phyloP scores from a whole-genome alignment of 139 green algal genomes.

The Astrephomene gubernaculifera region DNA sequence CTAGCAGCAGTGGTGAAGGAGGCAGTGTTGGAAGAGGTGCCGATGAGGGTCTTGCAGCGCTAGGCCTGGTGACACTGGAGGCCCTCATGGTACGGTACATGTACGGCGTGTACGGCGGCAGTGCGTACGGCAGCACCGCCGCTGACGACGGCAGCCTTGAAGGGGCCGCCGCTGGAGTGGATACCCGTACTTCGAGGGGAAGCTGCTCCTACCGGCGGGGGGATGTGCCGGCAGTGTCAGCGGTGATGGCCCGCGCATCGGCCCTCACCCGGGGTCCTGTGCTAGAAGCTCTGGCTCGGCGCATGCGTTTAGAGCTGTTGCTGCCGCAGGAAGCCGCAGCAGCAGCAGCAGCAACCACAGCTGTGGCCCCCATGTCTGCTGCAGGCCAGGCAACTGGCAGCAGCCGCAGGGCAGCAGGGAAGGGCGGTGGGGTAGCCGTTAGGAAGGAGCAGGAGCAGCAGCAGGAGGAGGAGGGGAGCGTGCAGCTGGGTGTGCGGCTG shows the following conservation, averaged over 20 bases:
- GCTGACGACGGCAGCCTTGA: neutral
- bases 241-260: neutral
- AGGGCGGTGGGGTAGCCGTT: neutral
- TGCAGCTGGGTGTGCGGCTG: neutral
- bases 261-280: neutral
- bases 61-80: neutral
- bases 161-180: neutral
- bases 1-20: no score
- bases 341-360: neutral
- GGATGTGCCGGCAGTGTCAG: neutral
- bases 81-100: neutral
- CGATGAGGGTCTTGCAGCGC: neutral
- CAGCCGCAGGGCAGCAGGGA: neutral
- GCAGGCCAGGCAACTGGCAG: neutral
- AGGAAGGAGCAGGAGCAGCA: neutral
- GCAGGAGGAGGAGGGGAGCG: neutral
- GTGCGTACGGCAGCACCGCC: neutral
- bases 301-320: conserved; percentile 1
- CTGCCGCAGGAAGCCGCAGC: neutral
- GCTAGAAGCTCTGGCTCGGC: neutral
- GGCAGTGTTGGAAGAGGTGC: neutral
- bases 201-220: neutral
- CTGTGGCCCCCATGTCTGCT: neutral
- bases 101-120: conserved; percentile 9
- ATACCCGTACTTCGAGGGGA: no score